Conservation (phyloP, 805 yeast species). For the Ogataea nakhonphanomensis region DNA sequence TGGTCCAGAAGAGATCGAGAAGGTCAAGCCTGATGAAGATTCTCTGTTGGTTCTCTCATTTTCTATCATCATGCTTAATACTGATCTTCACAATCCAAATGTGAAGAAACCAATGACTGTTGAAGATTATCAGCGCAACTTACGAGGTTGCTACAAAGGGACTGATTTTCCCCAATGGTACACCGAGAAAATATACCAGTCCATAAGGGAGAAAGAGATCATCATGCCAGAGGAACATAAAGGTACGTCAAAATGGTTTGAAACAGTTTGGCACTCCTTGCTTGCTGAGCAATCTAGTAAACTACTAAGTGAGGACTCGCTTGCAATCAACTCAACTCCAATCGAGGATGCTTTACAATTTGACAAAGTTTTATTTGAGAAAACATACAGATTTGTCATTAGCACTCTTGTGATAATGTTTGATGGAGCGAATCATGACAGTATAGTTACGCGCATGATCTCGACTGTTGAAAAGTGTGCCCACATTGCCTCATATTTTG, state of each 20-base stretch:
- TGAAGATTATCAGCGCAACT: conserved; percentile 73
- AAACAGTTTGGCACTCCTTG: conserved; percentile 75
- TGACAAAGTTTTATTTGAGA: conserved; percentile 68
- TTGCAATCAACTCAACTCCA: conserved; percentile 7
- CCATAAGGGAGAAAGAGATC: conserved; percentile 82
- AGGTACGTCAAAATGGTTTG: conserved; percentile 89
- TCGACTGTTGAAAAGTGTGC: conserved; percentile 86
- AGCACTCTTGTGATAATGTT: conserved; percentile 74
- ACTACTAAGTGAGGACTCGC: conserved; percentile 14
- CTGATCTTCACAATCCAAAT: conserved; percentile 90
- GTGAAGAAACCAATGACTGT: conserved; percentile 88
- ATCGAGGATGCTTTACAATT: conserved; percentile 43
- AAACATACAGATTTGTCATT: conserved; percentile 60
- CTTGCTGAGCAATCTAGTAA: conserved; percentile 46
- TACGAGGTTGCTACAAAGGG: conserved; percentile 73
- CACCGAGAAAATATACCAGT: conserved; percentile 70
- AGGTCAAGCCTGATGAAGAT: conserved; percentile 74
- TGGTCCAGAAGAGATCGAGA: conserved; percentile 27
- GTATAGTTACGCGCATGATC: conserved; percentile 80
- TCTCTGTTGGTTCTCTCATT: conserved; percentile 86
- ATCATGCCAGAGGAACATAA: conserved; percentile 98
- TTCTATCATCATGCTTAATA: conserved; percentile 90
- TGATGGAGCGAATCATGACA: conserved; percentile 87
- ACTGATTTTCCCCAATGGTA: conserved; percentile 86
- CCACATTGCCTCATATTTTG: conserved; percentile 64